Evolutionary conservation across 2,329 filamentous ascomycete genomes (phyloP).

Genomic region (Truncatella angustata): DNA sequence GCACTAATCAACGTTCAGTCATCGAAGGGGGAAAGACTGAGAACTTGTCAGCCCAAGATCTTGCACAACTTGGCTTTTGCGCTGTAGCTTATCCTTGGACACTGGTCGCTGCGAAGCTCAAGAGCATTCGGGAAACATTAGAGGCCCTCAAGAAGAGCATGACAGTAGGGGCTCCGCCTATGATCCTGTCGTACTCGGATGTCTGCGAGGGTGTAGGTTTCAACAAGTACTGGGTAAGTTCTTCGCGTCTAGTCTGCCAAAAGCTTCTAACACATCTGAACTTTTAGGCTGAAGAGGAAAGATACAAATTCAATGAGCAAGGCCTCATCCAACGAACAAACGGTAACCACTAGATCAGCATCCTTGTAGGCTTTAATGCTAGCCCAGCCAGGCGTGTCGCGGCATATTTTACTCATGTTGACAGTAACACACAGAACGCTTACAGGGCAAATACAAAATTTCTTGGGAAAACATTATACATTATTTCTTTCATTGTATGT

Average conservation of each 20-base stretch:
- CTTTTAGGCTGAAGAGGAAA: neutral
- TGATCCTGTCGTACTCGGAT: constrained; percentile 40
- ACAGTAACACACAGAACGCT: too few relatives aligned
- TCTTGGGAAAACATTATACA: too few relatives aligned
- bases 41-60: constrained; percentile 31
- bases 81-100: constrained; percentile 44
- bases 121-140: constrained; percentile 35
- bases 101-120: constrained; percentile 41
- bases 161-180: constrained; percentile 37
- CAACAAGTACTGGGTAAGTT: constrained; percentile 35
- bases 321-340: neutral
- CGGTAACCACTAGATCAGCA: too few relatives aligned
- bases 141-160: constrained; percentile 40
- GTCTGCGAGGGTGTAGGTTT: constrained; percentile 46
- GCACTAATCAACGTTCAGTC: neutral
- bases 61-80: constrained; percentile 35
- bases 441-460: too few relatives aligned
- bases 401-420: too few relatives aligned
- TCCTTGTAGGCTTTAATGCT: too few relatives aligned
- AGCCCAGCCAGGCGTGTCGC: too few relatives aligned
- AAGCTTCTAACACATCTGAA: neutral
- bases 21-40: constrained; percentile 31
- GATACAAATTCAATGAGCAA: neutral
- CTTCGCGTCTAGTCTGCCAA: neutral
- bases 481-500: too few relatives aligned